Conservation (phyloP, 257 asterid genomes). For the Knoxia roxburghii region DNA sequence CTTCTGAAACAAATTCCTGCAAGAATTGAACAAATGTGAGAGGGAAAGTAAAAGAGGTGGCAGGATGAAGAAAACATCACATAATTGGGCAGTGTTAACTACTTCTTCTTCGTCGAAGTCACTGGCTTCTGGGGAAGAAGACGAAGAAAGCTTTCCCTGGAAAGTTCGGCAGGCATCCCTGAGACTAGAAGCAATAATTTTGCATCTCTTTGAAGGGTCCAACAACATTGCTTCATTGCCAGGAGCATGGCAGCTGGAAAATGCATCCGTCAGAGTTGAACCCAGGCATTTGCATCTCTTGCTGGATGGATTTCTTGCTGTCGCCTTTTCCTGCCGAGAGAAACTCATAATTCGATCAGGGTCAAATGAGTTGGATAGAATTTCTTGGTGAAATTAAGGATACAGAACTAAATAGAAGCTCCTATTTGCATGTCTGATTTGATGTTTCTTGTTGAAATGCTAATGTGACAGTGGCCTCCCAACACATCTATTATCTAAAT, state of each 20-base stretch:
- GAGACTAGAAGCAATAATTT: slow-evolving; percentile 13
- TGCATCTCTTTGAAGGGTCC: slow-evolving; percentile 15
- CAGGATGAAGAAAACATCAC: too few species aligned
- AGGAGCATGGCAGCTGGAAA: slow-evolving; percentile 41
- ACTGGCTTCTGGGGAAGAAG: slow-evolving; percentile 34
- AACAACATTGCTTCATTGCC: slow-evolving; percentile 3
- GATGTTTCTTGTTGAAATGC: slow-evolving; percentile 21
- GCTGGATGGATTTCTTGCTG: slow-evolving; percentile 28
- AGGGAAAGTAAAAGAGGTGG: too few species aligned
- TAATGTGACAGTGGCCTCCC: slow-evolving; percentile 39
- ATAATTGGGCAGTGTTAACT: too few species aligned
- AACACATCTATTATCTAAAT: slow-evolving; percentile 24
- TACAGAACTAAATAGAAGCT: slow-evolving; percentile 7
- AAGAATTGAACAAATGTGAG: not conserved
- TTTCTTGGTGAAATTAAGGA: slow-evolving; percentile 18
- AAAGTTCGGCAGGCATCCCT: slow-evolving; percentile 25
- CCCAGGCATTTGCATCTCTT: slow-evolving; percentile 54
- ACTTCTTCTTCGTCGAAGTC: slow-evolving; percentile 70
- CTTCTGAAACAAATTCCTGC: slow-evolving; percentile 69
- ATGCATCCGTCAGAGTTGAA: slow-evolving; percentile 41
- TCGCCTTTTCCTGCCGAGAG: slow-evolving; percentile 39
- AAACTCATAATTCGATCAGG: slow-evolving; percentile 32
- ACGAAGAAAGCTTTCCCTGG: slow-evolving; percentile 31
- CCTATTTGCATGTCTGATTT: not conserved
- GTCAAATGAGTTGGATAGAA: slow-evolving; percentile 5